Percentiles rank a stretch among this genome's conserved stretches.
phyloP scores from a whole-genome alignment of 306 rosid species.

The Prunus fruticosa region DNA sequence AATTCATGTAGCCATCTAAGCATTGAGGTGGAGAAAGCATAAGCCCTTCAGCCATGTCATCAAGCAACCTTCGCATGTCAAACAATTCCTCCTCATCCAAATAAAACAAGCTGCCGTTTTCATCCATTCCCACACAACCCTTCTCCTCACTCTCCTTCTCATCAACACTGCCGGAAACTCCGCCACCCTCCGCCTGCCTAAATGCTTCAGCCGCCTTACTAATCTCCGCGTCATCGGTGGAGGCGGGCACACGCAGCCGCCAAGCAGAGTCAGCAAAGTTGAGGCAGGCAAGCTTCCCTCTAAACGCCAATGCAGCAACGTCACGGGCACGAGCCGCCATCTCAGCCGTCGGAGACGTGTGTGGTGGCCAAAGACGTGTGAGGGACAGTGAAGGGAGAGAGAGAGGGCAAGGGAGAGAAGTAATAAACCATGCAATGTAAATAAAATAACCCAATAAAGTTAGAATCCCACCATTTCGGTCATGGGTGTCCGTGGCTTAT shows the following conservation, averaged over 20 bases:
- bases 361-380: slow-evolving; percentile 42
- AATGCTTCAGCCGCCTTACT: slow-evolving; percentile 48
- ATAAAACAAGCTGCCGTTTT: neutral
- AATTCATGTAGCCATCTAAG: neutral
- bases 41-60: slow-evolving; percentile 51
- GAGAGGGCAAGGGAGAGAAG: too few relatives aligned
- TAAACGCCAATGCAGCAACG: slow-evolving; percentile 60
- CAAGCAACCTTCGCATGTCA: slow-evolving; percentile 40
- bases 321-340: slow-evolving; percentile 94
- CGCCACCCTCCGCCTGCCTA: neutral
- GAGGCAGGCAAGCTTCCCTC: slow-evolving; percentile 64
- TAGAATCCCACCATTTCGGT: too few relatives aligned
- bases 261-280: slow-evolving; percentile 72
- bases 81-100: slow-evolving; percentile 34
- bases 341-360: slow-evolving; percentile 46
- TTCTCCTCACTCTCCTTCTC: neutral
- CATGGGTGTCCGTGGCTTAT: too few relatives aligned
- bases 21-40: slow-evolving; percentile 41
- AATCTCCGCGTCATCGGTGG: slow-evolving; percentile 44
- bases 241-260: slow-evolving; percentile 54
- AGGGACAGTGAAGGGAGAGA: too few relatives aligned
- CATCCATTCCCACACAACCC: neutral
- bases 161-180: neutral
- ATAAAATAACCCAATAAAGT: too few relatives aligned
- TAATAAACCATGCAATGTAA: slow-evolving; percentile 30